phyloP scores from a whole-genome alignment of 305 asterid species.

The Fraxinus sp. region DNA sequence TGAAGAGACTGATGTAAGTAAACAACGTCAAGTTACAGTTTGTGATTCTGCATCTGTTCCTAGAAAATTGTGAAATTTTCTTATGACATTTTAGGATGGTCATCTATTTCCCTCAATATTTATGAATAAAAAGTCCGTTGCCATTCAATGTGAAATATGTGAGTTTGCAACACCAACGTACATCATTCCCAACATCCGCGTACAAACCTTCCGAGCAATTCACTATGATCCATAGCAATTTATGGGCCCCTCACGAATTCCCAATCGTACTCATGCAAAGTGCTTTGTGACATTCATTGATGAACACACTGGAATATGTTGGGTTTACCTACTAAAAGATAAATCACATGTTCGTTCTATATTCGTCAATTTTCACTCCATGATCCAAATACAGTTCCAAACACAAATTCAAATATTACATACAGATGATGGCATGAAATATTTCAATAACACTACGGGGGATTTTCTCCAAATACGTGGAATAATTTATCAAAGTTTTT shows the following conservation, averaged over 20 bases:
- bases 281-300: neutral
- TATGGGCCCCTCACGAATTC: neutral
- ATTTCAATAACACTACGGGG: neutral
- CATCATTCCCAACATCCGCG: neutral
- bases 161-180: neutral
- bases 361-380: neutral
- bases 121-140: no score
- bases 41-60: neutral
- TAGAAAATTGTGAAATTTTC: no score
- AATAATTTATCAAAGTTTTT: neutral
- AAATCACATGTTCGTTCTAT: neutral
- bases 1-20: neutral
- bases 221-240: neutral
- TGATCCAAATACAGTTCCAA: neutral
- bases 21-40: neutral
- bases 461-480: neutral
- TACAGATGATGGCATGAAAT: neutral
- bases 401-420: neutral
- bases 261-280: neutral
- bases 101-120: neutral
- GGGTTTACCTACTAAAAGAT: neutral
- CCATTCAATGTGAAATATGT: neutral
- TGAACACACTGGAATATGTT: neutral
- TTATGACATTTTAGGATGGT: neutral
- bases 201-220: no score